Percentiles rank a stretch among this genome's conserved stretches.
phyloP scores from a whole-genome alignment of 768 basidiomycete species.

The Agrocybe chaxingu region DNA sequence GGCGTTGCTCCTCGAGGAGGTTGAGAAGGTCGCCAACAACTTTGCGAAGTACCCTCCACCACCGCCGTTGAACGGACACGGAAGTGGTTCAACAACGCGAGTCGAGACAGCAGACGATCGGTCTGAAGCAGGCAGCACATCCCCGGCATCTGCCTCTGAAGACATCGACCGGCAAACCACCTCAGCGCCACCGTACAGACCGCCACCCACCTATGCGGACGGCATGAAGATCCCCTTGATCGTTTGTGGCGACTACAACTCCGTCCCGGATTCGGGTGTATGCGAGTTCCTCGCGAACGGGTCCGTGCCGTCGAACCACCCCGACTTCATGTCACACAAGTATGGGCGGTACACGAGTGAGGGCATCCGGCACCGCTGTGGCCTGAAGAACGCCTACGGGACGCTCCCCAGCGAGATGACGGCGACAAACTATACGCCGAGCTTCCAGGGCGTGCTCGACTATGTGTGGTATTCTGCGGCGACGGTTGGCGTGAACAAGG shows the following conservation, averaged over 20 bases:
- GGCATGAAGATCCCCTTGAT: slow-evolving; percentile 88
- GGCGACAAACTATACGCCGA: slow-evolving; percentile 88
- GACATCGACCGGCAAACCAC: slow-evolving; percentile 6
- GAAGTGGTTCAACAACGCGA: slow-evolving; percentile 21
- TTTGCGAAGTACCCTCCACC: slow-evolving; percentile 82
- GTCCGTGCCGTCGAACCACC: slow-evolving; percentile 64
- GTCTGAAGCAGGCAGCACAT: slow-evolving; percentile 15
- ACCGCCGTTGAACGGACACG: slow-evolving; percentile 31
- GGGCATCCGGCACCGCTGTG: slow-evolving; percentile 76
- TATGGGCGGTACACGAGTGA: slow-evolving; percentile 94
- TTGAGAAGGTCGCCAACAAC: slow-evolving; percentile 82
- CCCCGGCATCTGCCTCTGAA: slow-evolving; percentile 6
- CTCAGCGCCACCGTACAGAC: slow-evolving; percentile 31
- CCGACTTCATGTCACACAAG: slow-evolving; percentile 87
- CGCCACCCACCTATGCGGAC: slow-evolving; percentile 73
- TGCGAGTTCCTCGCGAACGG: slow-evolving; percentile 88
- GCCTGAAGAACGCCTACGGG: slow-evolving; percentile 84
- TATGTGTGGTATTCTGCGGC: slow-evolving; percentile 88
- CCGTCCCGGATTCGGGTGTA: slow-evolving; percentile 79
- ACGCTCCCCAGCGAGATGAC: slow-evolving; percentile 43
- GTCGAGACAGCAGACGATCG: slow-evolving; percentile 13
- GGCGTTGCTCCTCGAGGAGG: slow-evolving; percentile 89
- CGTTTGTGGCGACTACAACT: slow-evolving; percentile 96
- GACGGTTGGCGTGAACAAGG: slow-evolving; percentile 72
- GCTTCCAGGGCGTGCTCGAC: slow-evolving; percentile 85